Conservation (phyloP, 2,329 filamentous ascomycete species). For the Colletotrichum lini region DNA sequence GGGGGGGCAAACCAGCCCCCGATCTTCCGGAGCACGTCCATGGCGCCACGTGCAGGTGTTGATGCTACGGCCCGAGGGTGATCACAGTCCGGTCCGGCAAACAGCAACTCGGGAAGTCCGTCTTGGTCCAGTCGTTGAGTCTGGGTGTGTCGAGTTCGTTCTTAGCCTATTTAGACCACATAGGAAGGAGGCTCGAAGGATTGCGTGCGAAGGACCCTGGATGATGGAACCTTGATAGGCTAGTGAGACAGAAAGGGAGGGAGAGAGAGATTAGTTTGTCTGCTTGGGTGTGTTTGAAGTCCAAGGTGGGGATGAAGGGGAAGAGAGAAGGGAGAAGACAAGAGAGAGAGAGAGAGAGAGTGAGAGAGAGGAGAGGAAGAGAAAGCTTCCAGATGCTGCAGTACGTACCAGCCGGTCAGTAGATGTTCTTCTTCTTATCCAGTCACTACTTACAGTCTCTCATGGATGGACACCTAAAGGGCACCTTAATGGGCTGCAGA, state of each 20-base stretch:
- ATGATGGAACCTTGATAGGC: constrained; percentile 24
- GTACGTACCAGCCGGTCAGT: constrained; percentile 14
- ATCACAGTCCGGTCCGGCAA: constrained; percentile 1
- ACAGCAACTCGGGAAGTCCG: not conserved
- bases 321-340: not conserved
- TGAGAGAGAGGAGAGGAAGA: not conserved
- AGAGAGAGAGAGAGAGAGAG: not conserved
- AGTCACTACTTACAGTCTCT: not conserved
- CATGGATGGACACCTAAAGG: not conserved
- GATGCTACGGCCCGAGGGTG: not conserved
- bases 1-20: constrained; percentile 53
- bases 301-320: constrained; percentile 1
- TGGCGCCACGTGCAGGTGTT: constrained; percentile 10
- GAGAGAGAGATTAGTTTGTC: no score
- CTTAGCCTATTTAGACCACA: not conserved
- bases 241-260: not conserved
- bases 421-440: constrained; percentile 8
- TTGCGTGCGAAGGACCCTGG: constrained; percentile 15
- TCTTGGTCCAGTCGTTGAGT: not conserved
- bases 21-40: constrained; percentile 49
- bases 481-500: constrained; percentile 15
- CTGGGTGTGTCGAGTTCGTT: no score
- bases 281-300: not conserved
- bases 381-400: not conserved
- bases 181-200: constrained; percentile 6